Evolutionary conservation across 306 rosid species (phyloP).

Genomic region (Dicorynia guianensis): DNA sequence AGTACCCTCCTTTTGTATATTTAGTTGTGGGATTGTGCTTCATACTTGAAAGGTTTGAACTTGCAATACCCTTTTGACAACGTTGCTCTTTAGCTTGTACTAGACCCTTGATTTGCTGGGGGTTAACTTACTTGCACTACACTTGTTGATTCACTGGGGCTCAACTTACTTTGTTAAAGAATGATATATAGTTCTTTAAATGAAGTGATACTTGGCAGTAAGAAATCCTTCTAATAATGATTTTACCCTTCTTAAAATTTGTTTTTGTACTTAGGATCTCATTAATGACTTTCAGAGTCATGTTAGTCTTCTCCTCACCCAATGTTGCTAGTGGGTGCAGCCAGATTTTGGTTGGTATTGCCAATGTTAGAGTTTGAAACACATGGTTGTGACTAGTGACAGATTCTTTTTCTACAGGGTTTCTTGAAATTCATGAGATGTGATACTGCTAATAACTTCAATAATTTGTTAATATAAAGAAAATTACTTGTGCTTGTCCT

Average conservation of each 20-base stretch:
- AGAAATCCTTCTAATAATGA: background rate
- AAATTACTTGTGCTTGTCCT: background rate
- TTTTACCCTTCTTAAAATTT: background rate
- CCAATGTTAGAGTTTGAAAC: background rate
- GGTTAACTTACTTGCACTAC: too few relatives aligned
- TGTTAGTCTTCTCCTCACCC: background rate
- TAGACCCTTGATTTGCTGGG: constrained; percentile 24
- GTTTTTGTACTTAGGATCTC: background rate
- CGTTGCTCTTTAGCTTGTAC: constrained; percentile 8
- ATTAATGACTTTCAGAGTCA: background rate
- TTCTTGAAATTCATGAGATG: background rate
- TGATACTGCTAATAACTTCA: background rate
- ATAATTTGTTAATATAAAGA: background rate
- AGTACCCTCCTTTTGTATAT: constrained; percentile 6
- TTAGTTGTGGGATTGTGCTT: constrained; percentile 3
- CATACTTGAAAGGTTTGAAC: constrained; percentile 11
- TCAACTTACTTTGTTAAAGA: background rate
- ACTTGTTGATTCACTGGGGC: background rate
- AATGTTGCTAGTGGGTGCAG: constrained; percentile 1
- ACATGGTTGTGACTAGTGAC: background rate
- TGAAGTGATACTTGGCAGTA: background rate
- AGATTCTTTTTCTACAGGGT: background rate
- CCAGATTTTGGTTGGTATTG: background rate
- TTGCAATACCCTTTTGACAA: constrained; percentile 4
- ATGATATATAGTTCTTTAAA: background rate